A percentile compares a stretch with the other conserved stretches of the same genome.
phyloP scores from a whole-genome alignment of 2,329 filamentous ascomycete species.

The Acephala macrosclerotiorum region DNA sequence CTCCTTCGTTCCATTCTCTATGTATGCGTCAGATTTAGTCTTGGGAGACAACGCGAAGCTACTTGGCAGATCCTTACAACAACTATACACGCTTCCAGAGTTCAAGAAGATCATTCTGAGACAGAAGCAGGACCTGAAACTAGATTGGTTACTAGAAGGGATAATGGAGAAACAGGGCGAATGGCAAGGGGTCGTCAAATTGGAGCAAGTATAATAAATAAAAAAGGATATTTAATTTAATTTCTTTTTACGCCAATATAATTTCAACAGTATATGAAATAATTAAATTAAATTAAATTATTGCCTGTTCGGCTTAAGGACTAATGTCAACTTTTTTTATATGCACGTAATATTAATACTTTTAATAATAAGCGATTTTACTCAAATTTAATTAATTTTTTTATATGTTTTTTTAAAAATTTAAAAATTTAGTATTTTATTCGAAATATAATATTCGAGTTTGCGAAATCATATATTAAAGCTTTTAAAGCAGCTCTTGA shows the following conservation, averaged over 20 bases:
- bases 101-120: background rate
- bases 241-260: background rate
- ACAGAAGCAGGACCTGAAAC: background rate
- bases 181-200: background rate
- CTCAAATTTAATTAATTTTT: too few relatives aligned
- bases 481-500: too few relatives aligned
- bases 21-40: background rate
- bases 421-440: too few relatives aligned
- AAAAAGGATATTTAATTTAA: background rate
- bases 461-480: too few relatives aligned
- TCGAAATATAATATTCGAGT: too few relatives aligned
- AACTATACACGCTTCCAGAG: background rate
- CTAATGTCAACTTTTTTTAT: too few relatives aligned
- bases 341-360: too few relatives aligned
- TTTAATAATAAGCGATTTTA: too few relatives aligned
- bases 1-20: background rate
- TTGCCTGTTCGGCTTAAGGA: too few relatives aligned
- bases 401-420: too few relatives aligned
- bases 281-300: too few relatives aligned
- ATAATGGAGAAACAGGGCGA: background rate
- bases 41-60: background rate
- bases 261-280: too few relatives aligned
- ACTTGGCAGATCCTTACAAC: background rate
- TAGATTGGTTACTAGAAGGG: background rate
- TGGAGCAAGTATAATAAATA: background rate